A percentile compares a stretch with the other conserved stretches of the same genome.
phyloP scores from a whole-genome alignment of 2,329 filamentous ascomycete genomes.

The Fusarium albosuccineum region DNA sequence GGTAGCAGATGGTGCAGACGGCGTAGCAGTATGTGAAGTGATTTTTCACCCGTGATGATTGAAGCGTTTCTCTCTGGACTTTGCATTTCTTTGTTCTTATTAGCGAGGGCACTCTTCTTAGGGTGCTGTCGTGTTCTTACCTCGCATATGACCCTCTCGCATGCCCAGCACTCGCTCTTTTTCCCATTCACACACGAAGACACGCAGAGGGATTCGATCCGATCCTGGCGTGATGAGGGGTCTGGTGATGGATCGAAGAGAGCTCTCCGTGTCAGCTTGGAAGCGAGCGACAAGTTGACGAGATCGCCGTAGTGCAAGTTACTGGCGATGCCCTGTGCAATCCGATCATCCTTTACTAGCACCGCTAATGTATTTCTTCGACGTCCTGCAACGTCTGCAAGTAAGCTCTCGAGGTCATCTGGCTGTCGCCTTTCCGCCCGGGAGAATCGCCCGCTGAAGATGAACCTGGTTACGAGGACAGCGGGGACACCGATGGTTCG shows the following conservation, averaged over 20 bases:
- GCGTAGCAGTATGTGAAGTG: constrained; percentile 29
- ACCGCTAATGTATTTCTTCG: rapidly evolving
- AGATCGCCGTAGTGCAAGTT: constrained; percentile 24
- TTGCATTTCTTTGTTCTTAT: background rate
- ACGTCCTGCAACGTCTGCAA: background rate
- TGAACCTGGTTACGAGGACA: background rate
- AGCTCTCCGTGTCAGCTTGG: constrained; percentile 9
- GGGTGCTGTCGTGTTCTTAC: background rate
- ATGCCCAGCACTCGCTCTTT: constrained; percentile 30
- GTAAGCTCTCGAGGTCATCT: background rate
- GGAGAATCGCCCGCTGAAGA: background rate
- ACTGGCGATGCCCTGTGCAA: background rate
- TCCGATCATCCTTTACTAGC: background rate
- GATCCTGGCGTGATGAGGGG: background rate
- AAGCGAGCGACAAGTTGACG: constrained; percentile 14
- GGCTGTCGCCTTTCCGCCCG: background rate
- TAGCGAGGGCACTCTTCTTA: no score
- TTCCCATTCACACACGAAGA: background rate
- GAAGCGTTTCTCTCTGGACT: background rate
- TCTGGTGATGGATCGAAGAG: constrained; percentile 6
- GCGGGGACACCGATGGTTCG: constrained; percentile 9
- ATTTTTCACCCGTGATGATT: constrained; percentile 7
- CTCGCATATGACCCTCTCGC: constrained; percentile 25
- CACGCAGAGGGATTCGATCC: constrained; percentile 10
- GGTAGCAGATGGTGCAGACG: constrained; percentile 16